Conservation (phyloP, 2,329 filamentous ascomycete species). For the Zasmidium cellare region DNA sequence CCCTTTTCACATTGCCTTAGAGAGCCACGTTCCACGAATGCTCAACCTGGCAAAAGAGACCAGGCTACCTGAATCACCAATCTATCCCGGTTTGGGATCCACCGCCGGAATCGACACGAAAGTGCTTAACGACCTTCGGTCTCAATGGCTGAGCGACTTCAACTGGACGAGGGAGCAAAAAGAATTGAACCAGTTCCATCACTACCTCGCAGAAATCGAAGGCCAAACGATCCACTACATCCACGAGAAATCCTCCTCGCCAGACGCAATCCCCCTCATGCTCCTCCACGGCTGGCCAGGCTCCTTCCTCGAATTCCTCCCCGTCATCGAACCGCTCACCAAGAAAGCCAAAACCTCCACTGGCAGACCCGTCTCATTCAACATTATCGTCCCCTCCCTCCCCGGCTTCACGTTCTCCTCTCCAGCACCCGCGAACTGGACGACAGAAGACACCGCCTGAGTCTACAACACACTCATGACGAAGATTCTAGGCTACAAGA, state of each 20-base stretch:
- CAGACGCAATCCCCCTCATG: constrained; percentile 41
- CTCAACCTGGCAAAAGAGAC: constrained; percentile 1
- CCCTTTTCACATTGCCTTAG: constrained; percentile 7
- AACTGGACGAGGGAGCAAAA: constrained; percentile 11
- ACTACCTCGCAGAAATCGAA: constrained; percentile 37
- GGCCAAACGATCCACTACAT: constrained; percentile 39
- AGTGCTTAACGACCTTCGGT: constrained; percentile 1
- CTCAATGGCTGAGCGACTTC: constrained; percentile 9
- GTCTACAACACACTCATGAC: constrained; percentile 42
- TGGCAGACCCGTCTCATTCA: constrained; percentile 45
- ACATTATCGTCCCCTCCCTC: constrained; percentile 59
- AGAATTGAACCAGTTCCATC: constrained; percentile 14
- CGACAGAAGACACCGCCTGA: constrained; percentile 37
- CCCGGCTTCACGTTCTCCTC: constrained; percentile 55
- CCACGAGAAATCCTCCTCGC: constrained; percentile 35
- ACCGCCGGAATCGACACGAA: constrained; percentile 10
- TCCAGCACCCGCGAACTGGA: constrained; percentile 36
- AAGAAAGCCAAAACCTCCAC: constrained; percentile 17
- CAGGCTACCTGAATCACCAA: constrained; percentile 2
- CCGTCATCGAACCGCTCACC: constrained; percentile 37
- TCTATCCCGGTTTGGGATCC: constrained; percentile 4
- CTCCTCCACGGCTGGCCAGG: constrained; percentile 49
- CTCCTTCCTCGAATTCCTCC: constrained; percentile 46
- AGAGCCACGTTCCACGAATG: constrained; percentile 4
- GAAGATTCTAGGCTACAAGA: constrained; percentile 40